Evolutionary conservation across 495 filamentous ascomycete genomes (phyloP).

Genomic region (Hyaloscypha variabilis): DNA sequence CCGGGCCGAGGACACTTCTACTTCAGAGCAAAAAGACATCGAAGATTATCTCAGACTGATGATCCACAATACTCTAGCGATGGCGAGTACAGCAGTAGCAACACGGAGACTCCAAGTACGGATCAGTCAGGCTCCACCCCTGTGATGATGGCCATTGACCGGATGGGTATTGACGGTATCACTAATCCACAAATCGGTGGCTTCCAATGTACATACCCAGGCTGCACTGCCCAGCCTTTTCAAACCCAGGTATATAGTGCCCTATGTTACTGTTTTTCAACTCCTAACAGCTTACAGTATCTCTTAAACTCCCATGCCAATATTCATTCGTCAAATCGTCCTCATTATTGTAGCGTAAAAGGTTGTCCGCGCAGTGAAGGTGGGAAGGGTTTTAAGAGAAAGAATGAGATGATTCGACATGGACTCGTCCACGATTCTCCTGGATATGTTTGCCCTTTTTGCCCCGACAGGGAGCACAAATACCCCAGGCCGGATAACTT

Average conservation of each 20-base stretch:
- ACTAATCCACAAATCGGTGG: constrained; percentile 43
- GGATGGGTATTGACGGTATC: constrained; percentile 53
- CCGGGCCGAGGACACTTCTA: constrained; percentile 23
- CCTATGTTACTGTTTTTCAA: not conserved
- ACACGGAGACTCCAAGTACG: constrained; percentile 33
- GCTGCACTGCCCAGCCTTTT: constrained; percentile 83
- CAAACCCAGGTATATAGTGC: constrained; percentile 67
- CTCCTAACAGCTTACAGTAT: constrained; percentile 40
- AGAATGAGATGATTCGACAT: constrained; percentile 97
- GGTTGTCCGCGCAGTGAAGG: constrained; percentile 78
- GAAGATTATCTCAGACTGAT: constrained; percentile 26
- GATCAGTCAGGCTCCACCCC: constrained; percentile 31
- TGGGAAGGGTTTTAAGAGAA: constrained; percentile 97
- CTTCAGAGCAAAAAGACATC: constrained; percentile 10
- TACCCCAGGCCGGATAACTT: constrained; percentile 97
- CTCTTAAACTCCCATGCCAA: constrained; percentile 87
- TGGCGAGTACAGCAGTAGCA: constrained; percentile 30
- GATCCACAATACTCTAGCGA: constrained; percentile 25
- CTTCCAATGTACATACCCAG: constrained; percentile 63
- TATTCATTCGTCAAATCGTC: constrained; percentile 87
- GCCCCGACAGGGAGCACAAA: constrained; percentile 91
- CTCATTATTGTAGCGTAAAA: constrained; percentile 87
- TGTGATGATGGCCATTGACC: constrained; percentile 37
- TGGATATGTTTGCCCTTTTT: constrained; percentile 97
- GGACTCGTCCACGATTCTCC: constrained; percentile 94